phyloP scores from a whole-genome alignment of 352 stramenopile species.

The Phytophthora ohioensis region DNA sequence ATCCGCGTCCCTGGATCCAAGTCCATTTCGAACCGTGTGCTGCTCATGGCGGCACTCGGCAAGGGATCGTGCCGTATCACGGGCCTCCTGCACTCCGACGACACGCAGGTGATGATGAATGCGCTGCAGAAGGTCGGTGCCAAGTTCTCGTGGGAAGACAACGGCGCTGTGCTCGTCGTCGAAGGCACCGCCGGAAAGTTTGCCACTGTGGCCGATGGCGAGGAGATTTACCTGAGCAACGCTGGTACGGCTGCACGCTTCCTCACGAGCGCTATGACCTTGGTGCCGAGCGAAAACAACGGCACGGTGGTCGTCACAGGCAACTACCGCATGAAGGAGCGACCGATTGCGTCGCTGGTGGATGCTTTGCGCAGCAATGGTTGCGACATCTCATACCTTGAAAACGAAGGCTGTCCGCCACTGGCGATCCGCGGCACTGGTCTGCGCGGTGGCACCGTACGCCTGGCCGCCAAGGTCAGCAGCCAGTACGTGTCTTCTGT shows the following conservation, averaged over 20 bases:
- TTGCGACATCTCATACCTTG: conserved; percentile 75
- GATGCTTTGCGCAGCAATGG: conserved; percentile 93
- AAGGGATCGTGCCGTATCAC: conserved; percentile 81
- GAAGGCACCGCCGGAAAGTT: conserved; percentile 82
- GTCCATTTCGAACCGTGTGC: conserved; percentile 97
- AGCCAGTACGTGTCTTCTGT: conserved; percentile 98
- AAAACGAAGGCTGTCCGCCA: conserved; percentile 75
- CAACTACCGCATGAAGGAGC: conserved; percentile 97
- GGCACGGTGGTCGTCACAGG: conserved; percentile 89
- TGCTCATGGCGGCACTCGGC: conserved; percentile 95
- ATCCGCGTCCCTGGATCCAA: conserved; percentile 96
- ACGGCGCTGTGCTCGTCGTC: conserved; percentile 77
- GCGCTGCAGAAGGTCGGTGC: conserved; percentile 94
- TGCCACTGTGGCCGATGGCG: conserved; percentile 46
- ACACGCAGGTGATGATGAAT: conserved; percentile 98
- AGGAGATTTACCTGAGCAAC: conserved; percentile 89
- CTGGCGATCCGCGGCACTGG: conserved; percentile 80
- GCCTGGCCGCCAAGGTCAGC: conserved; percentile 94
- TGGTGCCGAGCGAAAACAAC: conserved; percentile 53
- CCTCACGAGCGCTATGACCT: conserved; percentile 92
- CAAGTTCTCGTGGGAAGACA: conserved; percentile 82
- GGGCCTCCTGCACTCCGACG: conserved; percentile 97
- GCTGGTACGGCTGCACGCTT: conserved; percentile 95
- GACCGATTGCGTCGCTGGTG: conserved; percentile 96
- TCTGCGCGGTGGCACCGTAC: conserved; percentile 75